A percentile compares a stretch with the other conserved stretches of the same genome.
These are phyloP conservation scores for Metschnikowia drakensbergensis DNA, from an alignment of 805 yeast species.

Conservation along the genomic window DNA sequence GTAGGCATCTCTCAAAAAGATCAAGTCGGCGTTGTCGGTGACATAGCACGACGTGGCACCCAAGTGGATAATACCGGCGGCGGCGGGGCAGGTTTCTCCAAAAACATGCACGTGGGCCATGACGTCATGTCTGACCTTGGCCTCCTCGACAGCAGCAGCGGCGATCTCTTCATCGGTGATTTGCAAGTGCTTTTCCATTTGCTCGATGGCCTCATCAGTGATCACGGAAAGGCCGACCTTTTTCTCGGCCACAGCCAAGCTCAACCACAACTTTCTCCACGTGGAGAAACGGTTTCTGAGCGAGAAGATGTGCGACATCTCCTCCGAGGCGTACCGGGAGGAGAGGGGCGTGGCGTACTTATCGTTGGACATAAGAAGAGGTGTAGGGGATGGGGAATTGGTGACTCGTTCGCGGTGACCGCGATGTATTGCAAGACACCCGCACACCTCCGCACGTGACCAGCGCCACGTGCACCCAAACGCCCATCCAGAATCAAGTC, in stretches of 20 bases:
- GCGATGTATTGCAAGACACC: neutral
- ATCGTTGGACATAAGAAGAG: conserved; percentile 46
- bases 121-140: conserved; percentile 97
- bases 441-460: neutral
- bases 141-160: conserved; percentile 88
- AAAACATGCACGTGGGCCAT: conserved; percentile 98
- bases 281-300: conserved; percentile 92
- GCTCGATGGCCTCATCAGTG: conserved; percentile 86
- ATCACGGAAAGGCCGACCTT: conserved; percentile 82
- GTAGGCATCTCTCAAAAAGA: conserved; percentile 92
- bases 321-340: conserved; percentile 95
- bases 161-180: conserved; percentile 93
- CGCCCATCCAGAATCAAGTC: too few relatives aligned
- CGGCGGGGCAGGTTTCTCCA: conserved; percentile 89
- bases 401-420: neutral
- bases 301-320: conserved; percentile 92
- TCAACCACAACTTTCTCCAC: conserved; percentile 97
- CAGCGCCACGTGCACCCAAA: too few relatives aligned
- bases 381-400: neutral
- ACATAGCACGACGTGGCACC: conserved; percentile 99
- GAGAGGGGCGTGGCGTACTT: conserved; percentile 89
- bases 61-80: conserved; percentile 95
- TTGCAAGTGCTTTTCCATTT: conserved; percentile 71
- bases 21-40: conserved; percentile 96
- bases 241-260: conserved; percentile 92